phyloP scores from a whole-genome alignment of 2,329 filamentous ascomycete species.

The Emmonsiellopsis sp. region DNA sequence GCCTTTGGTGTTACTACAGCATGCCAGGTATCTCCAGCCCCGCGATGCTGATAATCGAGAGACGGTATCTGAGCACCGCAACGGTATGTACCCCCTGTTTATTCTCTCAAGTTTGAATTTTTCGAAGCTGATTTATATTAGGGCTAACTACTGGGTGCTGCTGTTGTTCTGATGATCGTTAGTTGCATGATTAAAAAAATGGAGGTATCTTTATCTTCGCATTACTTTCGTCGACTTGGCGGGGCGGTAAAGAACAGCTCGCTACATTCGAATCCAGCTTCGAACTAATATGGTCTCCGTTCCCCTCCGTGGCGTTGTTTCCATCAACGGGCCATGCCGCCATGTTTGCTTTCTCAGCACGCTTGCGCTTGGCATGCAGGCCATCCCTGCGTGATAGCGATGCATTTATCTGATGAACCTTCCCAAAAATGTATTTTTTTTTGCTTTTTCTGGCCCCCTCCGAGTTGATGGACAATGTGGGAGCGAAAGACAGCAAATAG shows the following conservation, averaged over 20 bases:
- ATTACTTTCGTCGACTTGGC: too few species aligned
- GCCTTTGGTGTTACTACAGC: not conserved
- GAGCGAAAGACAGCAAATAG: not conserved
- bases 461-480: not conserved
- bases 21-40: not conserved
- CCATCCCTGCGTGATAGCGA: slow-evolving; percentile 4
- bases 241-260: too few species aligned
- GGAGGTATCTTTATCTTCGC: not conserved
- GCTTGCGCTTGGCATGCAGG: slow-evolving; percentile 1
- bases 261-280: too few species aligned
- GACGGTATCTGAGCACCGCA: not conserved
- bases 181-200: not conserved
- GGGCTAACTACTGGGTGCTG: not conserved
- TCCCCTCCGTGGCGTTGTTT: not conserved
- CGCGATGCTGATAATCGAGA: not conserved
- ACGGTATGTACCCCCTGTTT: not conserved
- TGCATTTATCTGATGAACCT: not conserved
- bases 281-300: not conserved
- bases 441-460: not conserved
- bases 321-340: not conserved
- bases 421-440: not conserved
- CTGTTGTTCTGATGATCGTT: not conserved
- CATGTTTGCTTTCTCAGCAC: not conserved
- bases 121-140: not conserved
- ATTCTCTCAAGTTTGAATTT: not conserved